Conservation (phyloP, 306 rosid species). For the Trifolium repens region DNA sequence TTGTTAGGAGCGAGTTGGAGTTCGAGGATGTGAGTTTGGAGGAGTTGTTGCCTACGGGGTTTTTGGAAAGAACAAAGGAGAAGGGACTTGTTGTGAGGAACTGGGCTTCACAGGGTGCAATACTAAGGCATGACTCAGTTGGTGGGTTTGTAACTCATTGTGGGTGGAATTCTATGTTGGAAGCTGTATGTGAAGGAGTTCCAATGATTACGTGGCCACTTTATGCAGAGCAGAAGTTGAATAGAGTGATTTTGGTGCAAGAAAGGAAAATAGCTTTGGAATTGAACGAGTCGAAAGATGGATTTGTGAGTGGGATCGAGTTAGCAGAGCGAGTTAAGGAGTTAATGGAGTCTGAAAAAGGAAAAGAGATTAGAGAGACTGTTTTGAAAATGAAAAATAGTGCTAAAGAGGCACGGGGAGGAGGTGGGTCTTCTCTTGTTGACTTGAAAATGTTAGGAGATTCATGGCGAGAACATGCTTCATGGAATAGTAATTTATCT, state of each 20-base stretch:
- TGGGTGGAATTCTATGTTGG: not conserved
- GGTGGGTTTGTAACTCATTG: too few relatives aligned
- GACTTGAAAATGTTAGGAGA: not conserved
- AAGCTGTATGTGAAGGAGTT: not conserved
- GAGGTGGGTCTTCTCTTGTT: not conserved
- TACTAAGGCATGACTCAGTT: too few relatives aligned
- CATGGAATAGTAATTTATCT: not conserved
- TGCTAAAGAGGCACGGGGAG: slow-evolving; percentile 23
- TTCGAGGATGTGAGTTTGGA: slow-evolving; percentile 31
- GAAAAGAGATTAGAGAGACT: slow-evolving; percentile 34
- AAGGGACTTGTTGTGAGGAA: slow-evolving; percentile 36
- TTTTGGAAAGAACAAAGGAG: slow-evolving; percentile 46
- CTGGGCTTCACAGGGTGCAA: too few relatives aligned
- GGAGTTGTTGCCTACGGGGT: slow-evolving; percentile 43
- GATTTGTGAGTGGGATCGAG: slow-evolving; percentile 51
- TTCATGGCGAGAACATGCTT: not conserved
- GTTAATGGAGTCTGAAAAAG: slow-evolving; percentile 35
- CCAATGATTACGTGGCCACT: not conserved
- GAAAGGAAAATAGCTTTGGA: slow-evolving; percentile 58
- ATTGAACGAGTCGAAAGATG: slow-evolving; percentile 37
- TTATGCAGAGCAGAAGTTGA: slow-evolving; percentile 38
- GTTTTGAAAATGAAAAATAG: slow-evolving; percentile 20
- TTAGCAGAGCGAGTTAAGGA: slow-evolving; percentile 45
- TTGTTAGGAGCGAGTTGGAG: slow-evolving; percentile 45
- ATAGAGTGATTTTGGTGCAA: slow-evolving; percentile 49